Conservation (phyloP, 164 flowering plant species). For the Nymphaea colorata region DNA sequence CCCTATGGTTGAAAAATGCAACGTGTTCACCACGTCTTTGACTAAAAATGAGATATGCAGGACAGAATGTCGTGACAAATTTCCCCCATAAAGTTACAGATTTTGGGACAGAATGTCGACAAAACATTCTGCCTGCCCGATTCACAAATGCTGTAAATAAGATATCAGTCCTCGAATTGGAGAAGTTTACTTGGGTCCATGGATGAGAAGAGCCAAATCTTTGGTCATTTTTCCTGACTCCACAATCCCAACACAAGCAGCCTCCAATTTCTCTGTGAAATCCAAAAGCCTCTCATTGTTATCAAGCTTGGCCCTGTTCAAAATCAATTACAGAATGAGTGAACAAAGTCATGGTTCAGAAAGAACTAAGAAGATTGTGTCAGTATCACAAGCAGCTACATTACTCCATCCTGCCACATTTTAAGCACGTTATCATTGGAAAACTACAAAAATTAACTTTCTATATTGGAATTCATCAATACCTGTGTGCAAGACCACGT, state of each 20-base stretch:
- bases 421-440: too few relatives aligned
- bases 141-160: neutral
- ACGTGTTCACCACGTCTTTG: neutral
- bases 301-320: slow-evolving; percentile 79
- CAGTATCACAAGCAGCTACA: too few relatives aligned
- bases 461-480: neutral
- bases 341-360: neutral
- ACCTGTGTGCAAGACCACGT: slow-evolving; percentile 95
- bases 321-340: neutral
- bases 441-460: too few relatives aligned
- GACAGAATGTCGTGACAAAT: neutral
- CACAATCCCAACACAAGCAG: slow-evolving; percentile 69
- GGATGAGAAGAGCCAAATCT: slow-evolving; percentile 83
- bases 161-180: neutral
- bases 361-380: too few relatives aligned
- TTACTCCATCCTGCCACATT: too few relatives aligned
- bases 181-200: slow-evolving; percentile 60
- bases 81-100: neutral
- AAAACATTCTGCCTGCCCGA: neutral
- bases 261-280: slow-evolving; percentile 75
- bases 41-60: neutral
- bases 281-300: slow-evolving; percentile 47
- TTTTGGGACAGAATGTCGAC: neutral
- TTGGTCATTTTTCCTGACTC: slow-evolving; percentile 96
- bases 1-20: neutral